Evolutionary conservation across 352 stramenopile genomes (phyloP).

Genomic region (Blastocystis sp.): DNA sequence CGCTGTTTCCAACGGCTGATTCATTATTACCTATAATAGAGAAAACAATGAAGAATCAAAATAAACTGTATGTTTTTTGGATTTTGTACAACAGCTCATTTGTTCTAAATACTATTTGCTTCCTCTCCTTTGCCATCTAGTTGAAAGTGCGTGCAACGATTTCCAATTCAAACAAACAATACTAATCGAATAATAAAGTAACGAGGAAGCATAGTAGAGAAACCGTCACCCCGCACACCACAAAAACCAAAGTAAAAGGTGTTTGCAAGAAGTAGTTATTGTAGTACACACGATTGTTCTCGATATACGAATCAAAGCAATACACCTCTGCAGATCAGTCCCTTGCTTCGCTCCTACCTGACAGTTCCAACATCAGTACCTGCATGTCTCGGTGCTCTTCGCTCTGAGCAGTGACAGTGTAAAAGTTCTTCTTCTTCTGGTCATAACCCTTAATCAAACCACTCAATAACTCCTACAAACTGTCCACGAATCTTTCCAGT

Average conservation of each 20-base stretch:
- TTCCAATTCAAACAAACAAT: not conserved
- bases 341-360: not conserved
- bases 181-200: not conserved
- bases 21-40: not conserved
- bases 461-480: not conserved
- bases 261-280: slow-evolving; percentile 21
- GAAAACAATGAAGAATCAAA: too few relatives aligned
- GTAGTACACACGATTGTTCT: not conserved
- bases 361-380: not conserved
- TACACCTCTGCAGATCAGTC: not conserved
- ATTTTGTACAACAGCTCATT: too few relatives aligned
- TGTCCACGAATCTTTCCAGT: not conserved
- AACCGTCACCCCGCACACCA: not conserved
- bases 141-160: too few relatives aligned
- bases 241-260: not conserved
- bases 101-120: too few relatives aligned
- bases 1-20: not conserved
- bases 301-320: not conserved
- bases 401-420: not conserved
- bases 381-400: not conserved
- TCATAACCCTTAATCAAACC: not conserved
- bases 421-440: not conserved
- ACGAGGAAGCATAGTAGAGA: not conserved
- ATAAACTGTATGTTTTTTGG: too few relatives aligned
- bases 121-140: too few relatives aligned